Evolutionary conservation across 78 protist genomes (phyloP).

Genomic region (Protostelium mycophagum): DNA sequence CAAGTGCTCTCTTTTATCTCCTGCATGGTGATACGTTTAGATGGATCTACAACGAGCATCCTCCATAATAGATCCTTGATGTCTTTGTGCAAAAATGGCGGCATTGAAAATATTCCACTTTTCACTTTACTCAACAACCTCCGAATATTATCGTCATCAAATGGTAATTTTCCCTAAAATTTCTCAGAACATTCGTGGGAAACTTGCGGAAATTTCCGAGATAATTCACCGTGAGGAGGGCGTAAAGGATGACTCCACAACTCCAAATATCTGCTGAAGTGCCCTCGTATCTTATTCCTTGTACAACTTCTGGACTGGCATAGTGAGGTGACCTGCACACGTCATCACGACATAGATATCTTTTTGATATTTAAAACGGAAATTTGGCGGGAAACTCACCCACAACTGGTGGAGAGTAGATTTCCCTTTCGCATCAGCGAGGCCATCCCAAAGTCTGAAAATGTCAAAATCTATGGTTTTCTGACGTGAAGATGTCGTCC

Average conservation of each 20-base stretch:
- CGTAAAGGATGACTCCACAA: slow-evolving; percentile 80
- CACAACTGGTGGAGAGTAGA: slow-evolving; percentile 56
- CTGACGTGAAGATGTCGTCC: not conserved
- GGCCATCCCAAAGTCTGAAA: slow-evolving; percentile 86
- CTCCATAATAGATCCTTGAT: slow-evolving; percentile 46
- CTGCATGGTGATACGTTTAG: slow-evolving; percentile 61
- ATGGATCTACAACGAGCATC: slow-evolving; percentile 77
- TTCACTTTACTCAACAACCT: slow-evolving; percentile 60
- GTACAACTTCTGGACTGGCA: slow-evolving; percentile 83
- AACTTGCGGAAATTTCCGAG: not conserved
- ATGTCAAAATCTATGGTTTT: not conserved
- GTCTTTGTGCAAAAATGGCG: slow-evolving; percentile 59
- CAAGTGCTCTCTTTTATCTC: slow-evolving; percentile 71
- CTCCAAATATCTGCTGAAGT: slow-evolving; percentile 81
- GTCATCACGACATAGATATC: slow-evolving; percentile 5
- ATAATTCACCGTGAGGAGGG: slow-evolving; percentile 64
- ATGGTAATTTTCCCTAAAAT: slow-evolving; percentile 82
- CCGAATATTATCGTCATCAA: slow-evolving; percentile 80
- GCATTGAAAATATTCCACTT: slow-evolving; percentile 61
- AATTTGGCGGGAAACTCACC: no score
- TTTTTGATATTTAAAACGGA: not conserved
- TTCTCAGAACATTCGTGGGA: not conserved
- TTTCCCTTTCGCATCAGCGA: slow-evolving; percentile 37
- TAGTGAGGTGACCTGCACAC: slow-evolving; percentile 83
- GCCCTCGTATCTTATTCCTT: slow-evolving; percentile 72